phyloP scores from a whole-genome alignment of 441 rosid genomes.

The Erodium trifolium region DNA sequence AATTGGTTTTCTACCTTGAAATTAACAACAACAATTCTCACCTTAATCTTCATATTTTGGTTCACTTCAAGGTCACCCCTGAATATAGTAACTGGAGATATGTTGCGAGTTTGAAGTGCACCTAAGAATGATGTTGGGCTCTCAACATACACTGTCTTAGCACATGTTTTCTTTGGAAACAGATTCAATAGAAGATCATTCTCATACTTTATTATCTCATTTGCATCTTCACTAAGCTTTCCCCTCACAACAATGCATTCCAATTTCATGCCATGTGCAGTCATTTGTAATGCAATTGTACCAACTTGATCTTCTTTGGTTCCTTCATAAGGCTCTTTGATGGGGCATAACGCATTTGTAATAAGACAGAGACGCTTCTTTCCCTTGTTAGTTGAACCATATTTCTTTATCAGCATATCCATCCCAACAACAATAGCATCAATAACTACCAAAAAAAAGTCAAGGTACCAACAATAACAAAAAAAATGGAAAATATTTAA shows the following conservation, averaged over 20 bases:
- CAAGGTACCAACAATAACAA: conserved; percentile 36
- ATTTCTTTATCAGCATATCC: conserved; percentile 84
- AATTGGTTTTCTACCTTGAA: conserved; percentile 4
- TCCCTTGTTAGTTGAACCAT: conserved; percentile 49
- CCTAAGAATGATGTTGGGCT: conserved; percentile 71
- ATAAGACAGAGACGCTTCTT: conserved; percentile 78
- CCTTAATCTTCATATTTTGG: conserved; percentile 72
- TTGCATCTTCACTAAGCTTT: conserved; percentile 22
- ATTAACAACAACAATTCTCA: conserved; percentile 19
- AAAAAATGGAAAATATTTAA: conserved; percentile 10
- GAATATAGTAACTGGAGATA: conserved; percentile 71
- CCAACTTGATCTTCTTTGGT: conserved; percentile 76
- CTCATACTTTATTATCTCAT: conserved; percentile 45
- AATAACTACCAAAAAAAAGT: conserved; percentile 49
- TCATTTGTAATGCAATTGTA: conserved; percentile 59
- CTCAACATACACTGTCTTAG: conserved; percentile 51
- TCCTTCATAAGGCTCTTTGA: conserved; percentile 74
- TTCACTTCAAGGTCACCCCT: conserved; percentile 82
- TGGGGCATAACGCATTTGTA: conserved; percentile 60
- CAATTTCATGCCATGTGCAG: conserved; percentile 59
- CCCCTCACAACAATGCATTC: conserved; percentile 59
- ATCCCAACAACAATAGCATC: conserved; percentile 92
- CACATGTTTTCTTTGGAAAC: conserved; percentile 45
- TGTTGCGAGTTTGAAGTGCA: conserved; percentile 64
- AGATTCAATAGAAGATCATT: conserved; percentile 60